Conservation (phyloP, 192 early-diverging fungal genomes). For the Dispira simplex region DNA sequence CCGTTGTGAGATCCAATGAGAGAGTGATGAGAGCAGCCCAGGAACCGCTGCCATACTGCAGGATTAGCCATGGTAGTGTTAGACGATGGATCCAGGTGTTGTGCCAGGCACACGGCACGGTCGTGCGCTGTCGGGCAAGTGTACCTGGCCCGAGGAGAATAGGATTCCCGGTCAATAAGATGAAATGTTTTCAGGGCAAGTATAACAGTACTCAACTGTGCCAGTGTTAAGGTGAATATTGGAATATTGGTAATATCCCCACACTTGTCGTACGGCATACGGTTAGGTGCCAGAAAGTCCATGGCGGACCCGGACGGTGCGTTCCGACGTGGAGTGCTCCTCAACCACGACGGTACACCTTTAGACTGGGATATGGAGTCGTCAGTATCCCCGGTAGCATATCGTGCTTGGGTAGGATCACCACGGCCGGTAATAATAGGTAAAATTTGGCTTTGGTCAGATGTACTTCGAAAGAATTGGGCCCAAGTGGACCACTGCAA, state of each 20-base stretch:
- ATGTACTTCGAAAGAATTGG: too few relatives aligned
- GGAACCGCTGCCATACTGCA: not conserved
- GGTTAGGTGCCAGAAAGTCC: not conserved
- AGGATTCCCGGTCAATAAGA: not conserved
- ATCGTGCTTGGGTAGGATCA: too few relatives aligned
- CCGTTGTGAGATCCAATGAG: too few relatives aligned
- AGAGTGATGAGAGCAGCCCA: not conserved
- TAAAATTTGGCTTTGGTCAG: too few relatives aligned
- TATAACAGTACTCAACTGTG: not conserved
- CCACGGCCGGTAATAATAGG: too few relatives aligned
- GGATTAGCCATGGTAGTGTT: not conserved
- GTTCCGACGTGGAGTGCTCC: not conserved
- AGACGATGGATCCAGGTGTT: not conserved
- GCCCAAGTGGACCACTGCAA: too few relatives aligned
- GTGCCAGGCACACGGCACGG: not conserved
- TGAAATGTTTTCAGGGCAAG: not conserved
- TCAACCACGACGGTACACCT: not conserved
- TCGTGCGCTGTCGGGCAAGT: not conserved
- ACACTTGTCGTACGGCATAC: not conserved
- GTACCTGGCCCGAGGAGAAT: not conserved
- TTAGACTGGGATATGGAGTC: not conserved
- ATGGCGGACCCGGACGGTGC: not conserved
- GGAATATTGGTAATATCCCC: not conserved
- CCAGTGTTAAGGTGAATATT: not conserved
- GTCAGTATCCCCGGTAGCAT: not conserved